Percentiles rank a stretch among this genome's conserved stretches.
Evolutionary conservation across 768 basidiomycete species (phyloP).

Genomic region (Peribolospora kevripleyi): DNA sequence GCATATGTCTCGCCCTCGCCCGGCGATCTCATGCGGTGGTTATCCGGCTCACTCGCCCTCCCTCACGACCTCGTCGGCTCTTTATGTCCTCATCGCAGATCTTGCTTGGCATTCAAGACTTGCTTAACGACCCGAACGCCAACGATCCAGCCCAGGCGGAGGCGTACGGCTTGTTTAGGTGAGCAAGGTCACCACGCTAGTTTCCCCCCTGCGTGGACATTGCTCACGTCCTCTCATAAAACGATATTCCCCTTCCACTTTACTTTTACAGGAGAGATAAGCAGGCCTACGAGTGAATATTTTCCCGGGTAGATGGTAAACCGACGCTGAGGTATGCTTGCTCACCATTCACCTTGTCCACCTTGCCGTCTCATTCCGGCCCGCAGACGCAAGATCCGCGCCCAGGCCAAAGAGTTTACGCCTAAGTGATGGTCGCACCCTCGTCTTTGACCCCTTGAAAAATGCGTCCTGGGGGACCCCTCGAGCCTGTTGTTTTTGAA

Average conservation of each 20-base stretch:
- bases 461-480: neutral
- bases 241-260: neutral
- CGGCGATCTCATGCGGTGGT: too few relatives aligned
- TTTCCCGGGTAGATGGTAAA: neutral
- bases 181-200: constrained; percentile 18
- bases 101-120: constrained; percentile 79
- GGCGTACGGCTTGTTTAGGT: constrained; percentile 98
- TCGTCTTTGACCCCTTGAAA: neutral
- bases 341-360: neutral
- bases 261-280: constrained; percentile 55
- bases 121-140: constrained; percentile 84
- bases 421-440: constrained; percentile 37
- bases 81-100: constrained; percentile 33
- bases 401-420: constrained; percentile 70
- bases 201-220: neutral
- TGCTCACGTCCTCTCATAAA: neutral
- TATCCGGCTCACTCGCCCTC: neutral
- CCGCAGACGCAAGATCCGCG: constrained; percentile 45
- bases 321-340: neutral
- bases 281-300: constrained; percentile 61
- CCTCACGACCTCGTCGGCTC: neutral
- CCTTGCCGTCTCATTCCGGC: neutral
- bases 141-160: constrained; percentile 96
- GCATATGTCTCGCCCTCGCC: neutral
- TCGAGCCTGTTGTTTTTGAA: too few relatives aligned